Evolutionary conservation across 768 basidiomycete species (phyloP), one percentile per base, ranked within the genome.

Genomic region (Russula sp.): DNA sequence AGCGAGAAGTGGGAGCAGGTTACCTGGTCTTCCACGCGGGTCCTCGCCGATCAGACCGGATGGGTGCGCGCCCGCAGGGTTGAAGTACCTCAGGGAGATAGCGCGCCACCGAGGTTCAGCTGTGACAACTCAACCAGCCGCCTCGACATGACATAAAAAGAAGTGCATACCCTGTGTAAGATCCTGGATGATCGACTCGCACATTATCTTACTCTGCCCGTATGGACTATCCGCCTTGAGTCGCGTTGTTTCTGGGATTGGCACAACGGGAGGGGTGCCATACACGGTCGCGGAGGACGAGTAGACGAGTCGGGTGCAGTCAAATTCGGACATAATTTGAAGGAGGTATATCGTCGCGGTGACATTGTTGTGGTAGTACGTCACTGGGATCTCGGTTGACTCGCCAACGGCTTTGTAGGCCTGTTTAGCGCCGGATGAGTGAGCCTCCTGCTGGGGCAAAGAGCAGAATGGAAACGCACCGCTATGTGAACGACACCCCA

Each of bases 271-370:
- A 11, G 97, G 97, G 4, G 87, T 94, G 59, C 97, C 97, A 73
- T 99, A 99, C 28, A 99, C 97, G 20, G 97, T 98, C 7, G 97
- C 97, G 26, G 94, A 96, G 13, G 95, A 98, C 1, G 97, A 98
- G 79, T 98, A 99, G 58, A 99, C 96, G 63, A 99, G 79, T 64
- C 92, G 84, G 59, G 83, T 81, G 78, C 91, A 92, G 67, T 88
- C 87, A 75, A 85, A 92, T 59, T 89, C 89, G 48, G 80, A 77
- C 94, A 96, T 96, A 69, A 84, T 80, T 79, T 94, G 88, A 67
- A 97, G 80, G 24, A 98, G 86, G 56, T 82, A 86, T 62, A 97
- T 76, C 8, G 94, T 95, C 6, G 93, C 95, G 28, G 83, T 76
- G 62, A 99, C 97, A 72, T 99, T 99, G 80, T 94, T 94, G 69